phyloP scores from a whole-genome alignment of 2,329 filamentous ascomycete species.

The Botrytis hyacinthi region DNA sequence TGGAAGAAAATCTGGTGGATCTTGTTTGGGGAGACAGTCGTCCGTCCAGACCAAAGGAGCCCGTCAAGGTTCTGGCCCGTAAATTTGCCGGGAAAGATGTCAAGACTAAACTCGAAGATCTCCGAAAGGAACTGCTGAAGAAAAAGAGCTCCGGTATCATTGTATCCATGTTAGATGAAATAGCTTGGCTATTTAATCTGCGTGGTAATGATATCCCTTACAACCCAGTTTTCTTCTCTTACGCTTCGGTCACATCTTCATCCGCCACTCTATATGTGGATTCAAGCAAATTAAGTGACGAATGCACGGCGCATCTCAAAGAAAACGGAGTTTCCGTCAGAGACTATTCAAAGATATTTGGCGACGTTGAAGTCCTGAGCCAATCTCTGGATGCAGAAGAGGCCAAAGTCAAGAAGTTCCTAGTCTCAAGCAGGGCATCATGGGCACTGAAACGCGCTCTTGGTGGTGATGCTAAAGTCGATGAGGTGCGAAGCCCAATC shows the following conservation, averaged over 20 bases:
- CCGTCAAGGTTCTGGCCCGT: slow-evolving; percentile 67
- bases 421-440: slow-evolving; percentile 84
- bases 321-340: slow-evolving; percentile 69
- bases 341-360: slow-evolving; percentile 79
- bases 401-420: slow-evolving; percentile 58
- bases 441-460: slow-evolving; percentile 89
- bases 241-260: slow-evolving; percentile 79
- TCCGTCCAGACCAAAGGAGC: slow-evolving; percentile 72
- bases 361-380: slow-evolving; percentile 68
- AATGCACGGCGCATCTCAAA: slow-evolving; percentile 67
- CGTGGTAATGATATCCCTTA: slow-evolving; percentile 94
- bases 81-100: slow-evolving; percentile 81
- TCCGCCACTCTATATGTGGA: slow-evolving; percentile 82
- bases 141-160: slow-evolving; percentile 85
- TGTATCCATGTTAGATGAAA: slow-evolving; percentile 91
- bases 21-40: slow-evolving; percentile 76
- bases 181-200: slow-evolving; percentile 98
- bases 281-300: slow-evolving; percentile 68
- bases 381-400: slow-evolving; percentile 42
- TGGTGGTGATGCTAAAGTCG: slow-evolving; percentile 80
- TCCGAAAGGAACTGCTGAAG: slow-evolving; percentile 89
- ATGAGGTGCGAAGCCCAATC: slow-evolving; percentile 83
- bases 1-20: slow-evolving; percentile 86
- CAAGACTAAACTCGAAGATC: slow-evolving; percentile 75
- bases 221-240: slow-evolving; percentile 98